These are phyloP conservation scores for Metschnikowia borealis DNA, from an alignment of 805 yeast species.

Conservation along the genomic window DNA sequence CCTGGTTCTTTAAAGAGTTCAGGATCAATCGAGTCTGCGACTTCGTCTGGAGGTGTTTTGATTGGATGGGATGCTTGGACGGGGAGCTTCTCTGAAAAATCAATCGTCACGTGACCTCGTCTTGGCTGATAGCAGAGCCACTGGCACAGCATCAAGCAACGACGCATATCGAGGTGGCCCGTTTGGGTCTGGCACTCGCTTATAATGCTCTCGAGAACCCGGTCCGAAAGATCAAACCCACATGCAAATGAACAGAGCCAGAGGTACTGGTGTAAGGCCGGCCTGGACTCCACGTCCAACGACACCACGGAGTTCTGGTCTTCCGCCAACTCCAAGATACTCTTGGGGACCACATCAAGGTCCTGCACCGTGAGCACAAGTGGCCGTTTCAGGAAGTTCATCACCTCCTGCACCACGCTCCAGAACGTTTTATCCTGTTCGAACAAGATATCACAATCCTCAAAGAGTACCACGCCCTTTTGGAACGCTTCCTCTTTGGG, in stretches of 20 bases:
- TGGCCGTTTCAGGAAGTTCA: slow-evolving; percentile 63
- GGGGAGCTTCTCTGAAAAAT: not conserved
- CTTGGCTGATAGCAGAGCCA: slow-evolving; percentile 25
- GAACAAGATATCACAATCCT: slow-evolving; percentile 80
- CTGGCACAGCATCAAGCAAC: slow-evolving; percentile 44
- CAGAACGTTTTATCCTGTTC: slow-evolving; percentile 80
- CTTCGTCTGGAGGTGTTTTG: too few species aligned
- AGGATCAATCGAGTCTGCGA: not conserved
- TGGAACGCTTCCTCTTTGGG: slow-evolving; percentile 28
- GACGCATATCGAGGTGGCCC: slow-evolving; percentile 42
- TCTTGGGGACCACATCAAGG: slow-evolving; percentile 43
- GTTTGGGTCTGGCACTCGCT: slow-evolving; percentile 15
- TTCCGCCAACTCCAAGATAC: slow-evolving; percentile 42
- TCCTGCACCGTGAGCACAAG: slow-evolving; percentile 63
- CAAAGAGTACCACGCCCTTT: slow-evolving; percentile 70
- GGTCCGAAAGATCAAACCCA: slow-evolving; percentile 30
- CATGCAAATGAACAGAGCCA: slow-evolving; percentile 36
- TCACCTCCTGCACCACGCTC: slow-evolving; percentile 60
- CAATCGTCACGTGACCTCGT: not conserved
- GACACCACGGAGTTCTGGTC: slow-evolving; percentile 39
- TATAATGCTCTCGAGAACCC: slow-evolving; percentile 26
- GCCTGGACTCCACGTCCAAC: slow-evolving; percentile 21
- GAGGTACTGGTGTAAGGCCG: slow-evolving; percentile 31
- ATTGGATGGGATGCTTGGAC: too few species aligned
- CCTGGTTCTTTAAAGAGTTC: not conserved